Conservation (phyloP, 441 rosid genomes). For the Pelargonium citronellum region DNA sequence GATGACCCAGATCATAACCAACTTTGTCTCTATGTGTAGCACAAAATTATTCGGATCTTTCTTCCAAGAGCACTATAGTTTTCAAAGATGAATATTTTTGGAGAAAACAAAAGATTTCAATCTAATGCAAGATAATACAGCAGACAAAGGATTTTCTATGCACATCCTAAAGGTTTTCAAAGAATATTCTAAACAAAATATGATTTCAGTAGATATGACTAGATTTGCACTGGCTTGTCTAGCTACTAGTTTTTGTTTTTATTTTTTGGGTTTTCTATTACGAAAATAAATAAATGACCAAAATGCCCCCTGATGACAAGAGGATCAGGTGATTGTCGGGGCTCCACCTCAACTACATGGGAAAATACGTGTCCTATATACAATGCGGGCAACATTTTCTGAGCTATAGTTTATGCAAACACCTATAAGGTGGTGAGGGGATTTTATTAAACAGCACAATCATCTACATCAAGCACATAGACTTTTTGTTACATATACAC, state of each 20-base stretch:
- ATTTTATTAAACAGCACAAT: not conserved
- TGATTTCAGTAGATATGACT: not conserved
- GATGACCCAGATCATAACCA: too few relatives aligned
- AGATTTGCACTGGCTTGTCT: not conserved
- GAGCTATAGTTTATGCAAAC: not conserved
- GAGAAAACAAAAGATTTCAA: not conserved
- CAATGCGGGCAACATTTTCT: too few relatives aligned
- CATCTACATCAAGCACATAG: not conserved
- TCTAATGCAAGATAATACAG: not conserved
- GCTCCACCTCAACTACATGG: too few relatives aligned
- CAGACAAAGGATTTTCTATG: not conserved
- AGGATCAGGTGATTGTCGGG: too few relatives aligned
- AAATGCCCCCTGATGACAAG: too few relatives aligned
- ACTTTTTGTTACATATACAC: not conserved
- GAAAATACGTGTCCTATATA: too few relatives aligned
- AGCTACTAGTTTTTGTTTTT: too few relatives aligned
- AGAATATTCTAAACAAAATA: not conserved
- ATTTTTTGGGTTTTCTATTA: too few relatives aligned
- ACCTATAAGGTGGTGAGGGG: not conserved
- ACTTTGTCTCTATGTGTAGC: too few relatives aligned
- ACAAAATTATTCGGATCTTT: too few relatives aligned
- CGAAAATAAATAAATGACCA: too few relatives aligned
- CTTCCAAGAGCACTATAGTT: too few relatives aligned
- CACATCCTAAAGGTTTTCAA: not conserved
- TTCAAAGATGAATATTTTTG: not conserved